Evolutionary conservation across 2,329 filamentous ascomycete genomes (phyloP), one percentile per base, ranked within the genome.

Genomic region (Triangularia verruculosa): DNA sequence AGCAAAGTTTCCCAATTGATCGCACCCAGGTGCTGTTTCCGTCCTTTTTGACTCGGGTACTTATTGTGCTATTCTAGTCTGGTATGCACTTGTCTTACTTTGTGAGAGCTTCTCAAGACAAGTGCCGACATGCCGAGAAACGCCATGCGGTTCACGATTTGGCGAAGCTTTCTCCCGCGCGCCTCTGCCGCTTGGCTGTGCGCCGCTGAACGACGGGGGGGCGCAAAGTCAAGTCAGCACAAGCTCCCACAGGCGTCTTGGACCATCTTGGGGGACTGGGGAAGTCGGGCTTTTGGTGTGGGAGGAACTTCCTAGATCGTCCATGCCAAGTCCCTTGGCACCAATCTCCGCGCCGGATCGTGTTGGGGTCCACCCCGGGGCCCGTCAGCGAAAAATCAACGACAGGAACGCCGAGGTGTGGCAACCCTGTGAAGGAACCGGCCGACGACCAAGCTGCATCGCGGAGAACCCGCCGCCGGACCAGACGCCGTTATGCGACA

Each of bases 371-470:
- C 27, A 55, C 43, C 12, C 13, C 57, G 20, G 24, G 11, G n/a
- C 27, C 25, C 30, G 56, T 57, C 60, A 66, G 59, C 47, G 39
- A 47, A 43, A 34, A 57, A 32, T 15, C 54, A 28, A 57, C 17
- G 52, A 54, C 55, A 57, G 22, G 57, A 28, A 17, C 17, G 12
- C 61, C 56, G 59, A 66, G 59, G 52, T 25, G 53, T 64, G 64
- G 56, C 61, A 56, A 66, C 30, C 51, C 34, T 39, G 25, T 11
- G 32, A 52, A 51, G 17, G 25, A 24, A 9, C 57, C 34, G 55
- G 22, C 34, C 55, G 55, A 32, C 55, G 15, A 55, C 61, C 5
- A 43, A 22, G n/a, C 58, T 28, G 32, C 54, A 20, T 57, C 32
- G 52, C 53, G 28, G 57, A 43, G 20, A 39, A 8, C 28, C 15